Conservation (phyloP, 805 yeast species). For the Sungouiozyma ichnusensis region DNA sequence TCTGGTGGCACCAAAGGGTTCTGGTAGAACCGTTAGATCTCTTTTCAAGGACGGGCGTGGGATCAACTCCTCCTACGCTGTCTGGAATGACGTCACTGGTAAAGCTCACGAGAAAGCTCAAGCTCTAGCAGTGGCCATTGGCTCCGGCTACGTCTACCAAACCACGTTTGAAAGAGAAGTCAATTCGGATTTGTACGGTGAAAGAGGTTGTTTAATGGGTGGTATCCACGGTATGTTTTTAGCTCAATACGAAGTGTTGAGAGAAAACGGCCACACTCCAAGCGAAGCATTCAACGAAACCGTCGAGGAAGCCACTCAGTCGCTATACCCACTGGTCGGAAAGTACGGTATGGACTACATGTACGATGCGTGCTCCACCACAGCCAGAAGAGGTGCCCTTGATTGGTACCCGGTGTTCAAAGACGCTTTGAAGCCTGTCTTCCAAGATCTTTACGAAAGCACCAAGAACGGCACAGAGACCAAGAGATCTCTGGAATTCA, state of each 20-base stretch:
- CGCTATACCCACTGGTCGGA: slow-evolving; percentile 97
- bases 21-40: slow-evolving; percentile 99
- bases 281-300: slow-evolving; percentile 99
- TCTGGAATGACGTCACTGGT: slow-evolving; percentile 98
- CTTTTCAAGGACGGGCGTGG: slow-evolving; percentile 99
- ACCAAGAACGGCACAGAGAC: slow-evolving; percentile 96
- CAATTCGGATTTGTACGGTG: slow-evolving; percentile 98
- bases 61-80: slow-evolving; percentile 98
- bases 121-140: slow-evolving; percentile 97
- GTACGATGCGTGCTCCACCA: slow-evolving; percentile 99
- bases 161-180: slow-evolving; percentile 99
- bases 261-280: slow-evolving; percentile 99
- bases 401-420: slow-evolving; percentile 99
- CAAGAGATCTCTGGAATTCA: slow-evolving; percentile 94
- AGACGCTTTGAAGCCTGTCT: slow-evolving; percentile 97
- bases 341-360: slow-evolving; percentile 99
- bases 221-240: slow-evolving; percentile 99
- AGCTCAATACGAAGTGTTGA: slow-evolving; percentile 98
- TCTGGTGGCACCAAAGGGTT: slow-evolving; percentile 99
- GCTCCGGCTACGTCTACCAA: slow-evolving; percentile 99
- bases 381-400: slow-evolving; percentile 99
- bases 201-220: slow-evolving; percentile 99
- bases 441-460: slow-evolving; percentile 89
- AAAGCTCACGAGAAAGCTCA: slow-evolving; percentile 98
- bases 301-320: slow-evolving; percentile 99